Conservation (phyloP, 495 filamentous ascomycete genomes). For the Lepidopterella palustris region DNA sequence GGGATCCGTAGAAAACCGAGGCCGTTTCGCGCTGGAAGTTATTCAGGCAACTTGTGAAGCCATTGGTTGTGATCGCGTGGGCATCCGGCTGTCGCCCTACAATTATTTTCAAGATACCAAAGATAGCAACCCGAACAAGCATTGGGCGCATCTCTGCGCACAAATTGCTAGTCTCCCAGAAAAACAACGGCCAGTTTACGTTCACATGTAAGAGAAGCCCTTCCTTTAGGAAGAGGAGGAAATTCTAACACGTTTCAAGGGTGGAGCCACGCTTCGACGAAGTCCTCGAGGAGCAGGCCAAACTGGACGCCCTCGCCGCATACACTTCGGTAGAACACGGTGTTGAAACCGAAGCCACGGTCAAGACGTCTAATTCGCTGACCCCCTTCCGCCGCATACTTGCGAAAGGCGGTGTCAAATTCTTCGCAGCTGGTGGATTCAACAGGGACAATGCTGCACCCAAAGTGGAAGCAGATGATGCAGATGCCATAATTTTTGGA, state of each 20-base stretch:
- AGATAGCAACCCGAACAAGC: constrained; percentile 25
- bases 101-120: constrained; percentile 28
- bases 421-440: constrained; percentile 25
- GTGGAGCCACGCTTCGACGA: constrained; percentile 28
- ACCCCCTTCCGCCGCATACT: constrained; percentile 18
- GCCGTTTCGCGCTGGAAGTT: constrained; percentile 43
- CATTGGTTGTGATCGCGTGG: constrained; percentile 37
- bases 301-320: constrained; percentile 22
- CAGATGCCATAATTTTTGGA: constrained; percentile 26
- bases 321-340: constrained; percentile 12
- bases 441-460: constrained; percentile 24
- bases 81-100: constrained; percentile 44
- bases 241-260: constrained; percentile 2
- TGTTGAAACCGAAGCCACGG: constrained; percentile 21
- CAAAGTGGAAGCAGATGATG: constrained; percentile 18
- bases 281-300: constrained; percentile 25
- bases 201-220: constrained; percentile 24
- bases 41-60: constrained; percentile 35
- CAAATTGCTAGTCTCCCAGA: constrained; percentile 17
- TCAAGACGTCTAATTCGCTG: constrained; percentile 13
- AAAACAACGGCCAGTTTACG: constrained; percentile 16
- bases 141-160: constrained; percentile 25
- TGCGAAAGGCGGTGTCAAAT: constrained; percentile 19
- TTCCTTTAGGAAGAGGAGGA: not conserved
- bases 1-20: constrained; percentile 47